Base-by-base conservation (phyloP, 768 basidiomycete genomes). In the Mycena amicta region DNA sequence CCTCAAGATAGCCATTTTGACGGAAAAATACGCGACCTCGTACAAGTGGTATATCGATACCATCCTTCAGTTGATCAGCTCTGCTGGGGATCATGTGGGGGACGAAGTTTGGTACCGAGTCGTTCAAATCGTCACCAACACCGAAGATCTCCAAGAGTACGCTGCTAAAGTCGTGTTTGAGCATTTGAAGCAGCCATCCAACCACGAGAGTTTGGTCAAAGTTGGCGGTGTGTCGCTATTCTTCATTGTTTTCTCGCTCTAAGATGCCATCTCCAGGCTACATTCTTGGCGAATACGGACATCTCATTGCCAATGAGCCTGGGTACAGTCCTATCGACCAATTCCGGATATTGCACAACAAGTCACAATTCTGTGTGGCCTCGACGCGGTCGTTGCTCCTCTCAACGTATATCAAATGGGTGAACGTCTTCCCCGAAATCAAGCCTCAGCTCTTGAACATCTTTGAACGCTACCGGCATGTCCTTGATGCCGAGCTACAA, bases 31-130 rank as follows among this genome's bases (percentile, higher is more conserved):
- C 68, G 97, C 97, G 23, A 90, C 85, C 55, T 97, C 93, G 54
- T 97, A 96, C 74, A 95, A 95, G 75, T 96, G 95, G 95, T 98
- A 99, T 78, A 93, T 99, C 56, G 96, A 99, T 73, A 99, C 95
- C 64, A 93, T 98, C 69, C 76, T 99, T 66, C 90, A 95, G 68
- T 85, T 99, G 56, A 96, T 99, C 71, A 93, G 91, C 69, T 89
- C 94, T 39, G 97, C 97, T 12, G 97, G 97, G 53, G 97, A 99
- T 68, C 95, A 99, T 70, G 96, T 99, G 52, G 97, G 97, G 46
- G 96, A 98, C 63, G 97, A 98, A 77, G 97, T 99, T 30, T 99
- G 97, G 97, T 98, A 97, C 73, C 92, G 97, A 52, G 95, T 99
- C 50, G 90, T 99, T 26, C 97, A 98, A 70, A 98, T 99, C 59